Conservation (phyloP, 202 grass and related monocot genomes). For the Panicum virgatum region DNA sequence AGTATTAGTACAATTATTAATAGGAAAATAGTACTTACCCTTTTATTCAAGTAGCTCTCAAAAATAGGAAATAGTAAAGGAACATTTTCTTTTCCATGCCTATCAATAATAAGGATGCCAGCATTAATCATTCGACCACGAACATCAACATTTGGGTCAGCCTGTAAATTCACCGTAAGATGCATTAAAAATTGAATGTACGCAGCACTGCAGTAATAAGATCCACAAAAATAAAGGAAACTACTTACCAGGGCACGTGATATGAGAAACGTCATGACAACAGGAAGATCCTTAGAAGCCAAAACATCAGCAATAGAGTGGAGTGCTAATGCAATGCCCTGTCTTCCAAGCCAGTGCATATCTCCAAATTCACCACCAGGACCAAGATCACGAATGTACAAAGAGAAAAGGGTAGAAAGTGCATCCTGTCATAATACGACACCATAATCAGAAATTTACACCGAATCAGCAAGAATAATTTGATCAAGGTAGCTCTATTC, state of each 20-base stretch:
- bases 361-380: slow-evolving; percentile 60
- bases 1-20: slow-evolving; percentile 4
- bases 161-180: slow-evolving; percentile 51
- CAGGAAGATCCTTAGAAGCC: slow-evolving; percentile 89
- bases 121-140: slow-evolving; percentile 98
- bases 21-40: slow-evolving; percentile 35
- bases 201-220: slow-evolving; percentile 7
- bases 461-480: slow-evolving; percentile 5
- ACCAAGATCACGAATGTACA: slow-evolving; percentile 83
- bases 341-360: slow-evolving; percentile 81
- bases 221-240: slow-evolving; percentile 20
- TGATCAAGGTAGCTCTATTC: slow-evolving; percentile 22
- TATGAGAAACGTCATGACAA: slow-evolving; percentile 98
- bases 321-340: slow-evolving; percentile 92
- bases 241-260: slow-evolving; percentile 82
- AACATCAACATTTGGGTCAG: slow-evolving; percentile 93
- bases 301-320: slow-evolving; percentile 91
- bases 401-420: slow-evolving; percentile 85
- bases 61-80: slow-evolving; percentile 99
- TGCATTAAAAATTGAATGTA: slow-evolving; percentile 29
- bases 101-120: slow-evolving; percentile 94
- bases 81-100: slow-evolving; percentile 97
- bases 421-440: slow-evolving; percentile 59
- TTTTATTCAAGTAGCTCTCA: slow-evolving; percentile 99
- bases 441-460: not conserved